phyloP scores from a whole-genome alignment of 129 eudicot genomes.

The Scalesia atractyloides region DNA sequence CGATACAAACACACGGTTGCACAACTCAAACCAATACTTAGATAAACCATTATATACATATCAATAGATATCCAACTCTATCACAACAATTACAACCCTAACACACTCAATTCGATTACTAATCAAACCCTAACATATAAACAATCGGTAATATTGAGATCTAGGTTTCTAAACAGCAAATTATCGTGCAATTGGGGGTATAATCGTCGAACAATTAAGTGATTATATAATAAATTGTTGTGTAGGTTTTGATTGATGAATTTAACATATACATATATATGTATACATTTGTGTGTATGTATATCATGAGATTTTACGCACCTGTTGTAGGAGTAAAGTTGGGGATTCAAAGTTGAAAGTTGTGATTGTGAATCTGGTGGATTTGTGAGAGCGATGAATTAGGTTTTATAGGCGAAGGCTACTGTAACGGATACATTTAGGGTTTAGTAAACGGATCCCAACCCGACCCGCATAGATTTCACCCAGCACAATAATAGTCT shows the following conservation, averaged over 20 bases:
- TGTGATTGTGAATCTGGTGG: conserved; percentile 23
- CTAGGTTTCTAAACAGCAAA: conserved; percentile 7
- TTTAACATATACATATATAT: background rate
- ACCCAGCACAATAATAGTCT: background rate
- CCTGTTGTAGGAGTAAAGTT: conserved; percentile 23
- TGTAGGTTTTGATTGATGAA: conserved; percentile 19
- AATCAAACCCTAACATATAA: conserved; percentile 2
- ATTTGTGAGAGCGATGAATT: conserved; percentile 24
- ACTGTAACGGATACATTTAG: conserved; percentile 8
- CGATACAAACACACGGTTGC: background rate
- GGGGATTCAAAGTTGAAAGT: conserved; percentile 23
- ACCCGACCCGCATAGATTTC: conserved; percentile 22
- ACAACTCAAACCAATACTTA: conserved; percentile 14
- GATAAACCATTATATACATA: background rate
- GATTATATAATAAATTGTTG: conserved; percentile 11
- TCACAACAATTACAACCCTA: background rate
- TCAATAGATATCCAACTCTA: too few relatives aligned
- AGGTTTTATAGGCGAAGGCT: conserved; percentile 33
- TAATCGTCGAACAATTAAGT: conserved; percentile 18
- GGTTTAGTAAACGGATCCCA: conserved; percentile 17
- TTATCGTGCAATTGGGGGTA: background rate
- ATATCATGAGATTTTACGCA: conserved; percentile 4
- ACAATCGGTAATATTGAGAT: conserved; percentile 17
- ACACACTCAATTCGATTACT: background rate
- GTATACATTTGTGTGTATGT: background rate